Evolutionary conservation across 139 green algal genomes (phyloP).

Genomic region (Zygnema circumcarinatum): DNA sequence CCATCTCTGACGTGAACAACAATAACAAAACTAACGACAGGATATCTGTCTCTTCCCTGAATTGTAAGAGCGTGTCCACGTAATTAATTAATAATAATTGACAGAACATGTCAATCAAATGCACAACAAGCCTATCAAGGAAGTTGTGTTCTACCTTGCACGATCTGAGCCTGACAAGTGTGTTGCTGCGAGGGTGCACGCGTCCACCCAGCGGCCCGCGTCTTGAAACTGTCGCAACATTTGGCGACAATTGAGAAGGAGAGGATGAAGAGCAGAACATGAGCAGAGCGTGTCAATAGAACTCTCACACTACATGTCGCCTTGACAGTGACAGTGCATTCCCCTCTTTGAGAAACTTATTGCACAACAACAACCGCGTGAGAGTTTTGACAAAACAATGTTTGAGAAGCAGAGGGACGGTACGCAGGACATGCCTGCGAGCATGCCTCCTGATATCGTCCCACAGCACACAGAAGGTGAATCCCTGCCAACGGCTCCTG

Average conservation of each 20-base stretch:
- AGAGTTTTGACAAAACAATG: too few relatives aligned
- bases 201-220: slow-evolving; percentile 35
- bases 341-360: too few relatives aligned
- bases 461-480: slow-evolving; percentile 51
- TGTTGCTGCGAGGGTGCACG: slow-evolving; percentile 22
- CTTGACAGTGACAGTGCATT: too few relatives aligned
- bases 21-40: background rate
- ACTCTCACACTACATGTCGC: too few relatives aligned
- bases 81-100: too few relatives aligned
- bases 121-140: background rate
- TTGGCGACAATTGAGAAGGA: too few relatives aligned
- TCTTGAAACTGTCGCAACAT: slow-evolving; percentile 55
- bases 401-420: too few relatives aligned
- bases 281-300: too few relatives aligned
- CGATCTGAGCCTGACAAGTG: slow-evolving; percentile 9
- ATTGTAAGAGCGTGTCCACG: background rate
- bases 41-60: background rate
- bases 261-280: too few relatives aligned
- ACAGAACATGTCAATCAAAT: too few relatives aligned
- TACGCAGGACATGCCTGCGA: too few relatives aligned
- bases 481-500: slow-evolving; percentile 41
- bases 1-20: background rate
- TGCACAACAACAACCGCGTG: too few relatives aligned
- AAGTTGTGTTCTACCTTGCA: background rate
- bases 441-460: slow-evolving; percentile 41